A percentile compares a stretch with the other conserved stretches of the same genome.
phyloP scores from a whole-genome alignment of 2,329 filamentous ascomycete species.

The Samsoniella hepiali region DNA sequence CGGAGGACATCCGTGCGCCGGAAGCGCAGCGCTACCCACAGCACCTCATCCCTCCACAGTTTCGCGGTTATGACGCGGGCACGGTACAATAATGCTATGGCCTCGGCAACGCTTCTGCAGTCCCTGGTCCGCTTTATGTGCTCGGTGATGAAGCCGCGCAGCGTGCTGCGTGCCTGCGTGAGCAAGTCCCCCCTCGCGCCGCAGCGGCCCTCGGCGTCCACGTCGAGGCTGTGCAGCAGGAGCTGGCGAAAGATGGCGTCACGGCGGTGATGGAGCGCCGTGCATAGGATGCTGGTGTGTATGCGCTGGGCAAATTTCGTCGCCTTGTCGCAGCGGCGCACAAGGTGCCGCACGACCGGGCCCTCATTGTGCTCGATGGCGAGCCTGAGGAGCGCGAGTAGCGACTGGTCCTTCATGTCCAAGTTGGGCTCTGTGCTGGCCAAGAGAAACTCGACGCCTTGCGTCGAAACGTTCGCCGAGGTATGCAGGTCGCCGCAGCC shows the following conservation, averaged over 20 bases:
- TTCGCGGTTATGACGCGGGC: background rate
- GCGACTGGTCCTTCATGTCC: background rate
- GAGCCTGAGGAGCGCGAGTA: background rate
- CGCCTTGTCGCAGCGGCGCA: background rate
- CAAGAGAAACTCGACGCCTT: background rate
- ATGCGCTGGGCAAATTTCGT: background rate
- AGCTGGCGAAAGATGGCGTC: background rate
- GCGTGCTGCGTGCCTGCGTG: background rate
- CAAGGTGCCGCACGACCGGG: background rate
- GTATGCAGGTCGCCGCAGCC: background rate
- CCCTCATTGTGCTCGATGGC: background rate
- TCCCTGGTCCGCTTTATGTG: background rate
- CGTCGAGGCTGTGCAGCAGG: slow-evolving; percentile 2
- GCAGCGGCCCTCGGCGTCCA: background rate
- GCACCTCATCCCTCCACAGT: background rate
- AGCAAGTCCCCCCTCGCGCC: background rate
- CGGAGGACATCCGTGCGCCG: background rate
- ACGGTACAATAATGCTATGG: background rate
- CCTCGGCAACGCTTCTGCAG: background rate
- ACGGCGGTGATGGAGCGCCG: background rate
- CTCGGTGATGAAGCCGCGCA: background rate
- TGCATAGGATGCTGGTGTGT: background rate
- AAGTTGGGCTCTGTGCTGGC: background rate
- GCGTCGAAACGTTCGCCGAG: background rate
- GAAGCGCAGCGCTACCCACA: background rate